These are phyloP conservation scores for Ustilago tritici DNA, from an alignment of 1,284 basidiomycete genomes.

Conservation along the genomic window DNA sequence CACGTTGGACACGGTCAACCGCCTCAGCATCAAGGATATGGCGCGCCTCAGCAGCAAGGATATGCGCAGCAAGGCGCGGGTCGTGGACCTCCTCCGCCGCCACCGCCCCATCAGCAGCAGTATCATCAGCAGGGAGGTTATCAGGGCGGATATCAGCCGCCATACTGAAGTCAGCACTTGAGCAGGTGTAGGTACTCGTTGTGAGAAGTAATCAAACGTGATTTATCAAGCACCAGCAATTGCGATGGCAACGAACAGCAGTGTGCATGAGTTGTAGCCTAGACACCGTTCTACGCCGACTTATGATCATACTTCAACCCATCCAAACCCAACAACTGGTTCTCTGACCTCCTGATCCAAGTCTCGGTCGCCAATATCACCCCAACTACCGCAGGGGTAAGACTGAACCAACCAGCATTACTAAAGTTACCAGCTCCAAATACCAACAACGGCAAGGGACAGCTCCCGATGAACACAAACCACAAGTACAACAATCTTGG, in stretches of 20 bases:
- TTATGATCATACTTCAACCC: conserved; percentile 66
- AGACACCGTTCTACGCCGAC: conserved; percentile 44
- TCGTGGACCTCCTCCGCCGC: conserved; percentile 4
- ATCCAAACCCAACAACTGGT: conserved; percentile 55
- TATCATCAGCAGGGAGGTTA: conserved; percentile 17
- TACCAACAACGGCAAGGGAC: conserved; percentile 63
- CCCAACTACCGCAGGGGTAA: conserved; percentile 52
- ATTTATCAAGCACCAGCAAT: neutral
- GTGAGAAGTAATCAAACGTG: neutral
- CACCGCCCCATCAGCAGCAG: conserved; percentile 19
- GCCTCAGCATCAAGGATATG: conserved; percentile 14
- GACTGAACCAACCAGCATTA: conserved; percentile 66
- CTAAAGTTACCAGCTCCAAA: conserved; percentile 68
- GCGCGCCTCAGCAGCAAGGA: conserved; percentile 23
- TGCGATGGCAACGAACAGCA: neutral
- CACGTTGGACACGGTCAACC: conserved; percentile 6
- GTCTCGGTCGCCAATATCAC: conserved; percentile 54
- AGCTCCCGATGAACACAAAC: conserved; percentile 53
- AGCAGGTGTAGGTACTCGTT: neutral
- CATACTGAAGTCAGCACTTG: conserved; percentile 24
- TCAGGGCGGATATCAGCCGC: conserved; percentile 24
- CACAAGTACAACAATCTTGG: conserved; percentile 64
- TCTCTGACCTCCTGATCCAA: conserved; percentile 58
- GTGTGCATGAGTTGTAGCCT: neutral
- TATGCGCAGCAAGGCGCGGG: neutral